phyloP scores from a whole-genome alignment of 495 filamentous ascomycete genomes.

The Penicillium robsamsonii region DNA sequence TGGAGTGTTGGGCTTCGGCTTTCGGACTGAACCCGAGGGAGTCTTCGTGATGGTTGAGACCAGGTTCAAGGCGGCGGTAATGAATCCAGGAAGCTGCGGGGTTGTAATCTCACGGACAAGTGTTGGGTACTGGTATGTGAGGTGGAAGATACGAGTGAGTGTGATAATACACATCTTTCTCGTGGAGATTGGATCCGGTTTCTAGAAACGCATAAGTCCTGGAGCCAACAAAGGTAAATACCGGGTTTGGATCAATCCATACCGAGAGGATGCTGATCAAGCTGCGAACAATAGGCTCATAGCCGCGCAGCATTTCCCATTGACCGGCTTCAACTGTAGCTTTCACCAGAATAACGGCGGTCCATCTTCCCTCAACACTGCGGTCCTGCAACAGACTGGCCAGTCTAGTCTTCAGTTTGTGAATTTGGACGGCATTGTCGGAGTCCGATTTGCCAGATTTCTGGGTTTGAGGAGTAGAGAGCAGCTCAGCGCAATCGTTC shows the following conservation, averaged over 20 bases:
- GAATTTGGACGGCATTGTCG: conserved; percentile 61
- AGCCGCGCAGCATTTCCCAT: conserved; percentile 69
- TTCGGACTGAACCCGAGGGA: conserved; percentile 40
- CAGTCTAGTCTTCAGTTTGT: conserved; percentile 77
- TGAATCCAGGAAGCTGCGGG: conserved; percentile 71
- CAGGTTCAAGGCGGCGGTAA: conserved; percentile 68
- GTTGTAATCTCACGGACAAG: conserved; percentile 86
- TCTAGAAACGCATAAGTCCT: conserved; percentile 43
- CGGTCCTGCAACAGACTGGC: conserved; percentile 72
- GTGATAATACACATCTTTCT: conserved; percentile 73
- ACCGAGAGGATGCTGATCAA: conserved; percentile 70
- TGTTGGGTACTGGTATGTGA: conserved; percentile 76
- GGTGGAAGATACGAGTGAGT: conserved; percentile 74
- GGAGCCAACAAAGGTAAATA: conserved; percentile 5
- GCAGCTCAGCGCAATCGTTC: conserved; percentile 55
- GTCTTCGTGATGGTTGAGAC: conserved; percentile 45
- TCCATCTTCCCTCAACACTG: conserved; percentile 68
- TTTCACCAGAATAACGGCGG: conserved; percentile 74
- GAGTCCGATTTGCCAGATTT: conserved; percentile 54
- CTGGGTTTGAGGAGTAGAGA: conserved; percentile 49
- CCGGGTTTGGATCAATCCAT: conserved; percentile 15
- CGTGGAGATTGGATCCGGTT: conserved; percentile 66
- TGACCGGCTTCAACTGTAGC: conserved; percentile 76
- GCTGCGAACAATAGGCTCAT: conserved; percentile 68
- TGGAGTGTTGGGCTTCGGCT: conserved; percentile 41